These are phyloP conservation scores for Gremmenia infestans DNA, from an alignment of 2,329 filamentous ascomycete genomes.

Conservation along the genomic window DNA sequence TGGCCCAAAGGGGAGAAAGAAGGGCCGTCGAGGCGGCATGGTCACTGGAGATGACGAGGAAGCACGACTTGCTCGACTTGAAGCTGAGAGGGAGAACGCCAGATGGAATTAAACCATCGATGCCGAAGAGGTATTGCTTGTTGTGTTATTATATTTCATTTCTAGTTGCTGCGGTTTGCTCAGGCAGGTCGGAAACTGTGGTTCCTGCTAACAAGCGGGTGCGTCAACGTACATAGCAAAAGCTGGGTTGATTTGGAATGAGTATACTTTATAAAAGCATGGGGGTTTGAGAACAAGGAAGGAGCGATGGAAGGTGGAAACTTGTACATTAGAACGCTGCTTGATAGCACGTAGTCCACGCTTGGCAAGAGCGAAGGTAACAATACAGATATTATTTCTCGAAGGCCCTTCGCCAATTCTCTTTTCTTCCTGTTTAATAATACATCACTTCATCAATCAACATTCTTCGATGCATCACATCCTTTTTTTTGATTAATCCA, in stretches of 20 bases:
- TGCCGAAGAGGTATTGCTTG: background rate
- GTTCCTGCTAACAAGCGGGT: too few species aligned
- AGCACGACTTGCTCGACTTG: conserved; percentile 39
- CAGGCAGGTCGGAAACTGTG: too few species aligned
- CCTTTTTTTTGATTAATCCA: background rate
- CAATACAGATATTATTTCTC: background rate
- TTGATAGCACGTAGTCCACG: background rate
- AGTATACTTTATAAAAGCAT: background rate
- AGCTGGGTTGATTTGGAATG: background rate
- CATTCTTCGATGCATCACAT: background rate
- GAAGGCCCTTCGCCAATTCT: background rate
- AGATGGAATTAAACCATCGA: conserved; percentile 28
- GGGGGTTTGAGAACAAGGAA: background rate
- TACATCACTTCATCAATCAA: background rate
- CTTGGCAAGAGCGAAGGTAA: background rate
- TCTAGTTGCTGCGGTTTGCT: background rate
- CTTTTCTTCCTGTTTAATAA: background rate
- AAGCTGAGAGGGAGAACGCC: conserved; percentile 52
- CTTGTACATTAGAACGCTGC: background rate
- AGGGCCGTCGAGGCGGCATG: conserved; percentile 20
- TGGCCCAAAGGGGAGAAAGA: conserved; percentile 45
- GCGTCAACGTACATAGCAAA: background rate
- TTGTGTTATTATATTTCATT: background rate
- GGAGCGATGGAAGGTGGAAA: background rate
- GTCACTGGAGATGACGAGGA: conserved; percentile 27